Evolutionary conservation across 2,329 filamentous ascomycete genomes (phyloP), one percentile per base, ranked within the genome.

Genomic region (Phialophora verrucosa): DNA sequence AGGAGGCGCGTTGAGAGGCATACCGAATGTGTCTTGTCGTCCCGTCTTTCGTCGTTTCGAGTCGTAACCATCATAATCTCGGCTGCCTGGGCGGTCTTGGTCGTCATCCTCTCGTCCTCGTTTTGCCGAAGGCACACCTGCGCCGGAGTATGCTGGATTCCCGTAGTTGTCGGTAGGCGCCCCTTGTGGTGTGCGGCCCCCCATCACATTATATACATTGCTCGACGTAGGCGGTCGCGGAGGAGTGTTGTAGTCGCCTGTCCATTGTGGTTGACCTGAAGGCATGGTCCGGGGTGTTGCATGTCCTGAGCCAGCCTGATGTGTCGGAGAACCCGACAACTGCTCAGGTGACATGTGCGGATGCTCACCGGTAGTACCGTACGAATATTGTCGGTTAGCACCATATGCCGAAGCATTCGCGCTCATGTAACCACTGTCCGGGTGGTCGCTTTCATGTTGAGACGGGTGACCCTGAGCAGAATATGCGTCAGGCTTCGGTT

Each of bases 161-260:
- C 87, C 85, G 76, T 96, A 96, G 6, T 89, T 86, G 71, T 96
- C 91, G 58, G 85, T 85, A 23, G 84, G 80, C 12, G 87, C 79
- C n/a, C 90, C 90, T 71, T 91, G 92, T 20, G 85, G 81, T 11
- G 87, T 87, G 29, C 91, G 87, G 66, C 90, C 59, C n/a, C 59
- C 93, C 81, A 96, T 93, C 69, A 96, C 90, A 78, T 89, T 96
- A 83, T 96, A 96, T 59, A 97, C 82, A 75, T 88, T 96, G 82
- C 91, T 93, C 0, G 91, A 89, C 3, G 90, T 85, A 1, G 79
- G 71, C 1, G 86, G 83, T 50, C 92, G 89, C 25, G 93, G 92
- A 57, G 93, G 90, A 0, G 92, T 93, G 76, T 83, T 90, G 80
- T 96, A 96, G 54, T 80, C 78, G 59, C 84, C 86, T 5, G 85